A percentile compares a stretch with the other conserved stretches of the same genome.
phyloP scores from a whole-genome alignment of 352 stramenopile genomes.

The Phytophthora colocasiae region DNA sequence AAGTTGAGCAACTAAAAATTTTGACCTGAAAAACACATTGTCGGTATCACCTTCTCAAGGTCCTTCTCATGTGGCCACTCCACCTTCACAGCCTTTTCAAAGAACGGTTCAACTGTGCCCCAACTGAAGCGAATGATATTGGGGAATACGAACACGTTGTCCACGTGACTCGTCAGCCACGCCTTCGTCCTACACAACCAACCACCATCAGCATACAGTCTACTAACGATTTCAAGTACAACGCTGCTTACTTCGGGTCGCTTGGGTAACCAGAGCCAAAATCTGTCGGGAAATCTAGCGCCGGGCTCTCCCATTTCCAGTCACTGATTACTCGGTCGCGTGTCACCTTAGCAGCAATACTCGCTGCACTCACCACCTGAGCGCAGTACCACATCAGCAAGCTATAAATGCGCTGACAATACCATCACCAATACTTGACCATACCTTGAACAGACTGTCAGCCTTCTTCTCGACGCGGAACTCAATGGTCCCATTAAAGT shows the following conservation, averaged over 20 bases:
- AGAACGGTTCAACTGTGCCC: conserved; percentile 78
- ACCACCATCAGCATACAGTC: conserved; percentile 3
- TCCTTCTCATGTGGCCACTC: conserved; percentile 78
- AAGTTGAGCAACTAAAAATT: neutral
- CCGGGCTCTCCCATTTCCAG: conserved; percentile 90
- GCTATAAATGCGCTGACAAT: too few relatives aligned
- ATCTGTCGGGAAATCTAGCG: conserved; percentile 67
- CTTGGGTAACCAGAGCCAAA: conserved; percentile 93
- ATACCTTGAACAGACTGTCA: conserved; percentile 95
- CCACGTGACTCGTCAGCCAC: conserved; percentile 89
- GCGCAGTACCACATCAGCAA: neutral
- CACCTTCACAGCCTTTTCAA: conserved; percentile 62
- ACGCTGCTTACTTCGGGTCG: conserved; percentile 84
- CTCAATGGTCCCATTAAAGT: conserved; percentile 89
- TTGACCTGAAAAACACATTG: neutral
- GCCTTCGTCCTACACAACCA: conserved; percentile 63
- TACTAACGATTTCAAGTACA: neutral
- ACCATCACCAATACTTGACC: neutral
- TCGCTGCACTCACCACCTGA: conserved; percentile 91
- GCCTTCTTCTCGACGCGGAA: conserved; percentile 97
- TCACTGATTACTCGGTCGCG: conserved; percentile 89
- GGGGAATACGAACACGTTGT: conserved; percentile 92
- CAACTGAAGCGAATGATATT: conserved; percentile 95
- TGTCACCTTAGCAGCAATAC: conserved; percentile 95
- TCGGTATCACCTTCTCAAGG: conserved; percentile 53